A percentile compares a stretch with the other conserved stretches of the same genome.
These are phyloP conservation scores for Elongisporangium prolatum DNA, from an alignment of 352 stramenopile species.

Conservation along the genomic window DNA sequence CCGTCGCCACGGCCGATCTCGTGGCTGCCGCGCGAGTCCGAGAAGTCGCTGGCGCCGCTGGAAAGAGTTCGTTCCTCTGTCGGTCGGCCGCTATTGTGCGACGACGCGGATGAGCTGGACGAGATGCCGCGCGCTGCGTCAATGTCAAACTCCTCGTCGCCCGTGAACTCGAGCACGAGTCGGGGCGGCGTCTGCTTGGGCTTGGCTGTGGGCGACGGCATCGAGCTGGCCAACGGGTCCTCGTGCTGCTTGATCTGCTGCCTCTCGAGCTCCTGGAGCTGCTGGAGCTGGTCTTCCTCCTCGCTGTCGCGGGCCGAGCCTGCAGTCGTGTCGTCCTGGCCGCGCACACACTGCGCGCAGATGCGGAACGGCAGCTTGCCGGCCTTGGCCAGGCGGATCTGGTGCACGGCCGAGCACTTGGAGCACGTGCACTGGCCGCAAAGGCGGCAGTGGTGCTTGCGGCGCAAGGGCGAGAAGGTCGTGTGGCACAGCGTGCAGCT, in stretches of 20 bases:
- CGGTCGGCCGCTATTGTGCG: background rate
- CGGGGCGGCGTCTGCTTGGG: background rate
- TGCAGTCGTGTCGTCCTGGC: constrained; percentile 13
- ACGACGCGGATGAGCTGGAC: background rate
- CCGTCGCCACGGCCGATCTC: background rate
- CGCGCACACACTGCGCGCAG: constrained; percentile 43
- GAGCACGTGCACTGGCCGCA: constrained; percentile 68
- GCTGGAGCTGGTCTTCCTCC: constrained; percentile 10
- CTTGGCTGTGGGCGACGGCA: background rate
- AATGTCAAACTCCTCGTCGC: background rate
- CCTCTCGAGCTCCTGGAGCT: constrained; percentile 33
- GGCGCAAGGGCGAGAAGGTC: constrained; percentile 47
- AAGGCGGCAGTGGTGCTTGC: constrained; percentile 70
- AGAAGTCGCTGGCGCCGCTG: constrained; percentile 23
- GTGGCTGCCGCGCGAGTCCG: constrained; percentile 19
- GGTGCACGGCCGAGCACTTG: constrained; percentile 63
- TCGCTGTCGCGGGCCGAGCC: constrained; percentile 6
- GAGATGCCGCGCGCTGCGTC: background rate
- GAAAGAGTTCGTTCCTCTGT: constrained; percentile 3
- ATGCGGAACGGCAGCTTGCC: constrained; percentile 57
- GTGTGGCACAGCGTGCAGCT: constrained; percentile 54
- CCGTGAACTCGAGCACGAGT: background rate
- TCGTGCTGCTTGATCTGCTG: constrained; percentile 4
- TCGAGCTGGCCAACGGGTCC: background rate
- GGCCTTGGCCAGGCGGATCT: constrained; percentile 51